phyloP scores from a whole-genome alignment of 2,329 filamentous ascomycete species.

The Incumbomyces delicatus region DNA sequence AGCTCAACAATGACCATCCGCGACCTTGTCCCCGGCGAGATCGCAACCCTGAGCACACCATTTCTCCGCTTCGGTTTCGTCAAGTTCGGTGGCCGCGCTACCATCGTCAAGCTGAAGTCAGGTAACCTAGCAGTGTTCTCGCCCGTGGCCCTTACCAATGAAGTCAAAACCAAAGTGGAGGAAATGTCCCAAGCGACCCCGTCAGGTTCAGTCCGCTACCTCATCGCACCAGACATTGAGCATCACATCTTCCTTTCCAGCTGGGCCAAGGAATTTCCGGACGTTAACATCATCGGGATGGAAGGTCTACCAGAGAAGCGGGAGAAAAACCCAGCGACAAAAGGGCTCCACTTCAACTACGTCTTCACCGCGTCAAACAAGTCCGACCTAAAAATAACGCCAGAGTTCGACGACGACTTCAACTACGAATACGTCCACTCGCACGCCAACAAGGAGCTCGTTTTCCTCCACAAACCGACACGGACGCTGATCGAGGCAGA shows the following conservation, averaged over 20 bases:
- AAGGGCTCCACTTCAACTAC: slow-evolving; percentile 54
- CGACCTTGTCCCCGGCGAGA: slow-evolving; percentile 51
- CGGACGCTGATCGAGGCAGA: slow-evolving; percentile 79
- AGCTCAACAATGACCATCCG: slow-evolving; percentile 83
- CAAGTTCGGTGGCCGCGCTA: slow-evolving; percentile 78
- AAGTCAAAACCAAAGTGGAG: slow-evolving; percentile 53
- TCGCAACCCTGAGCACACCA: slow-evolving; percentile 66
- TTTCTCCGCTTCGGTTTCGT: slow-evolving; percentile 72
- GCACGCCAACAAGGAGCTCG: slow-evolving; percentile 76
- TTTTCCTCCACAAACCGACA: slow-evolving; percentile 73
- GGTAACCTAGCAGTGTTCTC: slow-evolving; percentile 83
- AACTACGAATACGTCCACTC: slow-evolving; percentile 72
- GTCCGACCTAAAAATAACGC: slow-evolving; percentile 47
- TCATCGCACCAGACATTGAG: slow-evolving; percentile 79
- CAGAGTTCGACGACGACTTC: slow-evolving; percentile 81
- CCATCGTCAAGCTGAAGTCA: slow-evolving; percentile 67
- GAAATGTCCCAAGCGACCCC: slow-evolving; percentile 44
- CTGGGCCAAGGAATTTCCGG: slow-evolving; percentile 71
- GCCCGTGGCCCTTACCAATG: slow-evolving; percentile 72
- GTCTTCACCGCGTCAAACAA: slow-evolving; percentile 52
- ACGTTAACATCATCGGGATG: slow-evolving; percentile 70
- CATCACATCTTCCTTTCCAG: slow-evolving; percentile 88
- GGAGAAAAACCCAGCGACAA: slow-evolving; percentile 45
- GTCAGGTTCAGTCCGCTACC: slow-evolving; percentile 66
- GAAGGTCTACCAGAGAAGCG: slow-evolving; percentile 79